phyloP scores from a whole-genome alignment of 1,284 basidiomycete species.

The Tilletia horrida region DNA sequence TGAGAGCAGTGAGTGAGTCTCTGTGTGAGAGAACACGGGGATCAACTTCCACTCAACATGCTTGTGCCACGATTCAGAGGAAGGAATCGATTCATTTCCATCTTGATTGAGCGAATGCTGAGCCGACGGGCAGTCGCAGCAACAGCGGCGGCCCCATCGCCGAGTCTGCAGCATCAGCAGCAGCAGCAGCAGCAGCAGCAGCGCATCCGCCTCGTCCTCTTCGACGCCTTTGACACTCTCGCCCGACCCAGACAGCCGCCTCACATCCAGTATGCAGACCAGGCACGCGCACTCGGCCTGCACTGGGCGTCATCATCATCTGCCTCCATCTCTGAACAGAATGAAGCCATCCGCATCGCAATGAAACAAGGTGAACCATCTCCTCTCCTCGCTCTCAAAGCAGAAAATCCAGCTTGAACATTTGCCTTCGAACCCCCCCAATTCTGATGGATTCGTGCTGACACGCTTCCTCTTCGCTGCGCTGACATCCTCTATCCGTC shows the following conservation, averaged over 20 bases:
- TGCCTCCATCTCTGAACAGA: not conserved
- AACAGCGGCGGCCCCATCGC: not conserved
- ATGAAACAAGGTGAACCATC: conserved; percentile 27
- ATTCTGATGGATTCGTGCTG: not conserved
- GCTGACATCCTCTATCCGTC: not conserved
- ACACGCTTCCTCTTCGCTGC: not conserved
- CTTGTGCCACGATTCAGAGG: too few relatives aligned
- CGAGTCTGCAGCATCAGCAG: not conserved
- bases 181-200: not conserved
- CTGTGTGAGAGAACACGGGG: too few relatives aligned
- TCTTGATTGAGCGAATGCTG: too few relatives aligned
- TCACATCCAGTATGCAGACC: conserved; percentile 34
- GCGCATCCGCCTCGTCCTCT: conserved; percentile 29
- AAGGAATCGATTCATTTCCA: too few relatives aligned
- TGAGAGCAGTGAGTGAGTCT: too few relatives aligned
- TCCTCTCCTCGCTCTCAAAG: not conserved
- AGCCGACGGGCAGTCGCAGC: not conserved
- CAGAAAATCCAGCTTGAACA: not conserved
- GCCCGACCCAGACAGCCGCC: conserved; percentile 31
- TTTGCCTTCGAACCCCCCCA: not conserved
- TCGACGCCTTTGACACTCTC: conserved; percentile 44
- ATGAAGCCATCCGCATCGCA: conserved; percentile 24
- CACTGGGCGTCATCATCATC: not conserved
- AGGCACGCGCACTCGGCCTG: conserved; percentile 25
- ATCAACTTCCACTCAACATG: too few relatives aligned